Evolutionary conservation across 345 rosid species (phyloP), one percentile per base, ranked within the genome.

Genomic region (Bruguiera parviflora): DNA sequence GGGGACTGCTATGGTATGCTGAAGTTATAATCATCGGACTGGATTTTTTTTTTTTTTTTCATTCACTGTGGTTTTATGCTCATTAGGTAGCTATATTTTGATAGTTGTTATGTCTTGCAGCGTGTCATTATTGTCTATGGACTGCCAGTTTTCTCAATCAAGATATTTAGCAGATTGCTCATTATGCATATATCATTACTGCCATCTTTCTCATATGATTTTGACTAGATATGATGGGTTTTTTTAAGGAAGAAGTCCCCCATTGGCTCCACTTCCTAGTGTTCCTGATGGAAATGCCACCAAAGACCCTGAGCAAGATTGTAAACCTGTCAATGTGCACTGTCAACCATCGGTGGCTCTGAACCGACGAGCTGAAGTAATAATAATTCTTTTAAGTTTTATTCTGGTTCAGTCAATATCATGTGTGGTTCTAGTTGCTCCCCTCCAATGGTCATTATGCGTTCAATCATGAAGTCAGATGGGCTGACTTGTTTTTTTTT

Each of bases 1-100:
- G 74, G 35, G n/a, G 33, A 15, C 9, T 21, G 55, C 31, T 37
- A 39, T 52, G 78, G 78, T 75, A 75, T 52, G 19, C 59, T 68
- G 32, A 58, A 52, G 28, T 27, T 28, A 58, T 39, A 37, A 22
- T 59, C 37, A 25, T 27, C 5, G 5, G 11, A 5, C 4, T 21
- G 15, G 49, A 3, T 56, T 20, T 53, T 0, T 7, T 10, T 24
- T 10, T 24, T 21, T 56, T n/a, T 21, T 27, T 5, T 56, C 31
- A 56, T 27, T 56, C 19, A 15, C 19, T 43, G 49, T 13, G 49
- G 19, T 60, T 57, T 32, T 31, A 18, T 61, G 7, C 37, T 31
- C 19, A 10, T 35, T 28, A 20, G 43, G 53, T 56, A 56, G 64
- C 27, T 33, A 20, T 64, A n/a, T 22, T 43, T 31, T 46, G 49